Base-by-base conservation (phyloP, 345 rosid genomes). In the Sisymbrium altissimum region DNA sequence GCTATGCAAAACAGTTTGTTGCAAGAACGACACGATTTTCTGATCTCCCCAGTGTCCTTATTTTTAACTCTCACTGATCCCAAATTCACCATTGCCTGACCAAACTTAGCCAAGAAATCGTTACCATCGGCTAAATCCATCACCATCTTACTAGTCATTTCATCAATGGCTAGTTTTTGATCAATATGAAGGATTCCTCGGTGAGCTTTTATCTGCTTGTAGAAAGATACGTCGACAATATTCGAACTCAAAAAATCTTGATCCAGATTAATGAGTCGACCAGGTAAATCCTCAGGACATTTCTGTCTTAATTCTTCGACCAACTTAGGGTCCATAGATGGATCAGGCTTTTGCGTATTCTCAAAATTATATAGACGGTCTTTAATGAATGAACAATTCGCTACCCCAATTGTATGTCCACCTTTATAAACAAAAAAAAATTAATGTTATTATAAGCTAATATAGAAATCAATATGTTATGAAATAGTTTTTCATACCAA, bases 181-280 rank as follows among this genome's bases (percentile, higher is more conserved):
- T 90, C 96, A 6, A 86, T 64, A 6, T 74, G 81, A 46, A 90
- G 84, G 18, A 90, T 21, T 19, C 91, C 91, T 55, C 82, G 71
- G 3, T 4, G 6, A 2, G 5, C 2, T 0, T 21, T 21, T 13
- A 85, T 68, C 39, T 90, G 83, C 49, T 83, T 71, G 88, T 81
- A 83, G 75, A 45, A 85, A 35, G 89, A 88, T 39, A 63, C 84
- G 66, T 88, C 93, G 0, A 90, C 53, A 14, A 3, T 40, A n/a
- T 70, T 72, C 7, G 89, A 39, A 44, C 85, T 84, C 0, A 29
- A 0, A 0, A 66, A 11, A 10, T 83, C 55, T 81, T 85, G 96
- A 68, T 88, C 87, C 1, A 90, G 83, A 66, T 75, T 71, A 14
- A 84, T 70, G 1, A 58, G 50, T 27, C 71, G 82, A 68, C 80